These are phyloP conservation scores for Pichia terricola DNA, from an alignment of 1,139 yeast genomes.

Conservation along the genomic window DNA sequence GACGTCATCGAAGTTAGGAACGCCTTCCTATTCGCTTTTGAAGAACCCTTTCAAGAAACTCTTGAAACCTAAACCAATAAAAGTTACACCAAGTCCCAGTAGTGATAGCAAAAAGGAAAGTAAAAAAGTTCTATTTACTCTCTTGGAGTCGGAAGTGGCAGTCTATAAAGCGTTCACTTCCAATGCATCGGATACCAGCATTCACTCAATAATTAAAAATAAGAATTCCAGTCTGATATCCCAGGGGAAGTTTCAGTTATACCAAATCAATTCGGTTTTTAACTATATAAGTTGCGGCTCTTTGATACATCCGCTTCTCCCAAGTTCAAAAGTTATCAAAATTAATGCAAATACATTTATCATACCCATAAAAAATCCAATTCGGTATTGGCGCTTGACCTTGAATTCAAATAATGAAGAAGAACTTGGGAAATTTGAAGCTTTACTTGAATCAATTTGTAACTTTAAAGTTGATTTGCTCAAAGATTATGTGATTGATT, in stretches of 20 bases:
- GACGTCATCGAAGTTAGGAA: too few species aligned
- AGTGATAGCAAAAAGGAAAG: too few species aligned
- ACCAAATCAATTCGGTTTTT: slow-evolving; percentile 37
- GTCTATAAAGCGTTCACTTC: slow-evolving; percentile 8
- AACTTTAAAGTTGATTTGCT: slow-evolving; percentile 6
- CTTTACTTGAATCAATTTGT: slow-evolving; percentile 6
- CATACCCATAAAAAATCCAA: slow-evolving; percentile 60
- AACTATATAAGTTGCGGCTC: slow-evolving; percentile 48
- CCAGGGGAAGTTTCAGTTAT: slow-evolving; percentile 56
- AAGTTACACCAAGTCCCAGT: too few species aligned
- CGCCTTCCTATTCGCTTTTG: too few species aligned
- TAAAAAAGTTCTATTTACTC: slow-evolving; percentile 5
- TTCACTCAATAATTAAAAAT: not conserved
- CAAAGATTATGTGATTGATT: slow-evolving; percentile 3
- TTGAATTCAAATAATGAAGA: slow-evolving; percentile 26
- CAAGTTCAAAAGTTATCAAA: slow-evolving; percentile 48
- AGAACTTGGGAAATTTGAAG: slow-evolving; percentile 3
- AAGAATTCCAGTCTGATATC: slow-evolving; percentile 33
- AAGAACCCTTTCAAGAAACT: too few species aligned
- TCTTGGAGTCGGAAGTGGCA: slow-evolving; percentile 10
- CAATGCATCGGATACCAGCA: too few species aligned
- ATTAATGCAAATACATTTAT: slow-evolving; percentile 45
- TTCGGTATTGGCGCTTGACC: slow-evolving; percentile 60
- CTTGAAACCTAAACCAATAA: too few species aligned
- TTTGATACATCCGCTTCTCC: slow-evolving; percentile 57